Conservation (phyloP, 371 early-diverging fungal genomes). For the Phascolomyces articulosus region DNA sequence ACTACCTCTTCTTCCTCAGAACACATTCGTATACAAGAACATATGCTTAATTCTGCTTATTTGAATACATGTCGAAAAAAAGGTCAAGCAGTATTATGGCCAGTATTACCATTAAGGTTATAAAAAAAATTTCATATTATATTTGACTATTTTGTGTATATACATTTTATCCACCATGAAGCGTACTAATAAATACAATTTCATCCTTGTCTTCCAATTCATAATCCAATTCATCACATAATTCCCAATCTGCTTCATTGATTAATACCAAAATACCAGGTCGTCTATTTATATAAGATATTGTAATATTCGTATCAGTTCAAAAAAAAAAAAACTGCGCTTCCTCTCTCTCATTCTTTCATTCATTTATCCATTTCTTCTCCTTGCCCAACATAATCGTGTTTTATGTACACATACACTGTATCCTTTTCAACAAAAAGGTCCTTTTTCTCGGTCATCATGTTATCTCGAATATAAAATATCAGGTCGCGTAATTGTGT, state of each 20-base stretch:
- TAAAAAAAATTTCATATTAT: constrained; percentile 15
- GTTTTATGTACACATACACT: constrained; percentile 60
- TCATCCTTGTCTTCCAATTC: constrained; percentile 74
- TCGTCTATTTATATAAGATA: constrained; percentile 70
- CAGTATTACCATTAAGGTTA: constrained; percentile 36
- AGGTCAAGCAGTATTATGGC: constrained; percentile 35
- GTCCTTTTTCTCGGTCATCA: constrained; percentile 82
- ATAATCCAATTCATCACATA: constrained; percentile 90
- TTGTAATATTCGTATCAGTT: too few relatives aligned
- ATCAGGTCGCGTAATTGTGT: constrained; percentile 77
- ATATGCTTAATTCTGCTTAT: constrained; percentile 35
- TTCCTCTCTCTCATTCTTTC: too few relatives aligned
- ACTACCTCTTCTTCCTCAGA: neutral
- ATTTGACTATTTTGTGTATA: neutral
- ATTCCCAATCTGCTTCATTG: constrained; percentile 96
- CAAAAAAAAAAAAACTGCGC: too few relatives aligned
- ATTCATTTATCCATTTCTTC: neutral
- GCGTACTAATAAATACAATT: constrained; percentile 94
- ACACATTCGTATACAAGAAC: constrained; percentile 25
- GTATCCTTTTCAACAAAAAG: constrained; percentile 85
- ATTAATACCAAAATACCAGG: constrained; percentile 95
- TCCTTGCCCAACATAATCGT: neutral
- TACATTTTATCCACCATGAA: constrained; percentile 65
- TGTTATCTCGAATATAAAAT: constrained; percentile 66
- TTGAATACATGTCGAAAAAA: constrained; percentile 24